phyloP scores from a whole-genome alignment of 768 basidiomycete species.

The Suillus subalutaceus region DNA sequence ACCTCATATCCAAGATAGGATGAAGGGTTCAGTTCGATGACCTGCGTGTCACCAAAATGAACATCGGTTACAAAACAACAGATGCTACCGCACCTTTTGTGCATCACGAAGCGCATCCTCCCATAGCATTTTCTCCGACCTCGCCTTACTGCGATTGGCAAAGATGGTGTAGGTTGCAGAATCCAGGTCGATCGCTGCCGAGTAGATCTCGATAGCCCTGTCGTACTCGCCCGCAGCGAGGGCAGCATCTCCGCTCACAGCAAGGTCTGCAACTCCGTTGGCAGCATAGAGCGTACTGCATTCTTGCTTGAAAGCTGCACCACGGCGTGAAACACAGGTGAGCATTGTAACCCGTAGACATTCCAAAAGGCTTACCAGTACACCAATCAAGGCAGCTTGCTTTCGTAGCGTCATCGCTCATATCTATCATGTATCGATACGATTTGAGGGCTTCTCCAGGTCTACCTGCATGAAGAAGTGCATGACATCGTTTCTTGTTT shows the following conservation, averaged over 20 bases:
- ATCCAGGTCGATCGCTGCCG: not conserved
- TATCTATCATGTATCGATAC: not conserved
- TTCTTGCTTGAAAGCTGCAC: not conserved
- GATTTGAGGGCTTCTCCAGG: not conserved
- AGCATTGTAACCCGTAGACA: too few species aligned
- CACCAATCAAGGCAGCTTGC: not conserved
- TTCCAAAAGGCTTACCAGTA: not conserved
- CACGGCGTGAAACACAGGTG: not conserved
- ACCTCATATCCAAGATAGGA: not conserved
- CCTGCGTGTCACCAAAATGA: not conserved
- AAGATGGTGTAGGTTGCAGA: not conserved
- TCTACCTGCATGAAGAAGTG: not conserved
- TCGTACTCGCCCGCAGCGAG: conserved; percentile 1
- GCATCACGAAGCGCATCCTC: not conserved
- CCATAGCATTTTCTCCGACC: not conserved
- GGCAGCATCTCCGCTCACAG: not conserved
- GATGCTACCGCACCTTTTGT: not conserved
- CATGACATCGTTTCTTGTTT: not conserved
- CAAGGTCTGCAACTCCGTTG: not conserved
- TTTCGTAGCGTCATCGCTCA: not conserved
- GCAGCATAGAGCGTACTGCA: not conserved
- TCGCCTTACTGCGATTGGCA: not conserved
- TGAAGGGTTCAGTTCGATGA: not conserved
- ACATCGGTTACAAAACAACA: not conserved
- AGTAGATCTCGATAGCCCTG: not conserved